A percentile compares a stretch with the other conserved stretches of the same genome.
These are phyloP conservation scores for Telopea speciosissima DNA, from an alignment of 177 flowering plant genomes.

Conservation along the genomic window DNA sequence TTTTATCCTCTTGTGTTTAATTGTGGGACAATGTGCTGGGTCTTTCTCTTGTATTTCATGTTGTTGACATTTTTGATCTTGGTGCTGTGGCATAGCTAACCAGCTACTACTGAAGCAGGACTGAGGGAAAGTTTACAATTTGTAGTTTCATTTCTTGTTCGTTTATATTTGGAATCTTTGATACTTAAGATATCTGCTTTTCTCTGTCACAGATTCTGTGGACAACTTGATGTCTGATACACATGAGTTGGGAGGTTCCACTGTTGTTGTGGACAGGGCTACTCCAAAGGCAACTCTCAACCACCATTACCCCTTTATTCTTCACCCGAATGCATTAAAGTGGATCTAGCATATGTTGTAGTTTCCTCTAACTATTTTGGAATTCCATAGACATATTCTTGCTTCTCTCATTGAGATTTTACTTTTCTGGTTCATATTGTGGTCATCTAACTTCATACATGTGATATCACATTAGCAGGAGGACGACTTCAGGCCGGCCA, in stretches of 20 bases:
- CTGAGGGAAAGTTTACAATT: background rate
- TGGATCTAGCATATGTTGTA: background rate
- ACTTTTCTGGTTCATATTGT: background rate
- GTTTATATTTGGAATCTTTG: background rate
- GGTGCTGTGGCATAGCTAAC: background rate
- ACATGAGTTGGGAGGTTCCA: slow-evolving; percentile 93
- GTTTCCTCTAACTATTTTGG: background rate
- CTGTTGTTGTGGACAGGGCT: slow-evolving; percentile 92
- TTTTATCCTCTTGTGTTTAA: background rate
- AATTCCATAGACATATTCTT: too few species aligned
- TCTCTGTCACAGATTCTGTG: slow-evolving; percentile 65
- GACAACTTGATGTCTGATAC: slow-evolving; percentile 83
- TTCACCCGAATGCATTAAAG: background rate
- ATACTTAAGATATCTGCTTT: slow-evolving; percentile 1
- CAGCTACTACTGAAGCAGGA: background rate
- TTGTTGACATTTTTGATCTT: background rate
- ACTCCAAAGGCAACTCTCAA: slow-evolving; percentile 76
- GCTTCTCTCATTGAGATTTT: background rate
- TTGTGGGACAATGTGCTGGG: background rate
- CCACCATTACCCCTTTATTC: background rate
- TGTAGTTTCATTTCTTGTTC: background rate
- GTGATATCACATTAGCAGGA: slow-evolving; percentile 38
- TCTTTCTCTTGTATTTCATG: background rate
- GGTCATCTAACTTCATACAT: background rate
- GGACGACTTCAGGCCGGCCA: slow-evolving; percentile 70